Evolutionary conservation across 2,329 filamentous ascomycete species (phyloP).

Genomic region (Acrocalymma vagum): DNA sequence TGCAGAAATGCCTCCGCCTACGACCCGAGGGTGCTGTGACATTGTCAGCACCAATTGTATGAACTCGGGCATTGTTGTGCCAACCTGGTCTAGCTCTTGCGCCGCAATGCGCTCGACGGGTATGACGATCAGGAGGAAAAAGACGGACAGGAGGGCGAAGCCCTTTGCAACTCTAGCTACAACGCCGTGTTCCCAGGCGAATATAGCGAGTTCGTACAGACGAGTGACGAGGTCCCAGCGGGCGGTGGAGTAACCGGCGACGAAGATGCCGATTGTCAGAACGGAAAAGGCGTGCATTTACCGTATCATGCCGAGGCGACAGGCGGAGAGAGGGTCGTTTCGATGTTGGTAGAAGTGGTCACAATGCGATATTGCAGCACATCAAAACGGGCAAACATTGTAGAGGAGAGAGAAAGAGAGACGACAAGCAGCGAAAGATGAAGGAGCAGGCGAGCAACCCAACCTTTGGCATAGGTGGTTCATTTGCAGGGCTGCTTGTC

Average conservation of each 20-base stretch:
- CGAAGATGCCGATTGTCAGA: conserved; percentile 96
- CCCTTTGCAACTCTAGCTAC: conserved; percentile 87
- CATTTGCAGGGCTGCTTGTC: no score
- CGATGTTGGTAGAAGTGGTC: no score
- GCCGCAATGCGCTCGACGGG: conserved; percentile 85
- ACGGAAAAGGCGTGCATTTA: conserved; percentile 98
- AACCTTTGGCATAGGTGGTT: no score
- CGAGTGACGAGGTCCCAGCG: conserved; percentile 98
- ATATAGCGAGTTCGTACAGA: conserved; percentile 95
- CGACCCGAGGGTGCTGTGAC: conserved; percentile 79
- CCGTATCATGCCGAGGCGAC: conserved; percentile 36
- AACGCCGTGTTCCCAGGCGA: conserved; percentile 98
- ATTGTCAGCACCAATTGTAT: conserved; percentile 17
- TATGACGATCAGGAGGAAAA: conserved; percentile 85
- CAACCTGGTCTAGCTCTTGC: conserved; percentile 81
- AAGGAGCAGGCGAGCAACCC: no score
- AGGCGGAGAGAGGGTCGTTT: background rate
- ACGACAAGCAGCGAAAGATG: no score
- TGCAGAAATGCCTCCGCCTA: conserved; percentile 85
- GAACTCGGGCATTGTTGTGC: conserved; percentile 35
- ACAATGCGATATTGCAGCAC: no score
- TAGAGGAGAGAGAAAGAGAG: no score
- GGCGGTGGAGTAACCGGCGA: conserved; percentile 99
- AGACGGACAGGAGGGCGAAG: conserved; percentile 79
- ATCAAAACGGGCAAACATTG: no score